phyloP scores from a whole-genome alignment of 371 early-diverging fungal species.

The Synchytrium microbalum region DNA sequence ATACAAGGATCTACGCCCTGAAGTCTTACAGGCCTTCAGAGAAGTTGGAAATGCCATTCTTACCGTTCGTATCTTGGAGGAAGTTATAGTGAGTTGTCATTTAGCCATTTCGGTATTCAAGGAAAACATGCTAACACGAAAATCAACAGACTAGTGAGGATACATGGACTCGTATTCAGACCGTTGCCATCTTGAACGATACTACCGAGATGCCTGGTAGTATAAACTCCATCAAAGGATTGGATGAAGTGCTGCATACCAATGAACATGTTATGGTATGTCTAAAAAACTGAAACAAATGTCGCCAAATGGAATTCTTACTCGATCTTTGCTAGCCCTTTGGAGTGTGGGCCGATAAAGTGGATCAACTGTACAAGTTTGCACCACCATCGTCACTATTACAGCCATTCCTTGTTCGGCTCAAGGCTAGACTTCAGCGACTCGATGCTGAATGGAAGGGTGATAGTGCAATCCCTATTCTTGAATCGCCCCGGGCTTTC shows the following conservation, averaged over 20 bases:
- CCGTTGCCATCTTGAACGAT: neutral
- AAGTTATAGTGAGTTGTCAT: constrained; percentile 21
- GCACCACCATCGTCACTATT: constrained; percentile 14
- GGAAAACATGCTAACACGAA: neutral
- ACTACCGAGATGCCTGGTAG: neutral
- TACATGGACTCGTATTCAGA: neutral
- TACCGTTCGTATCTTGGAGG: constrained; percentile 22
- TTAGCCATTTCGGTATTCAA: neutral
- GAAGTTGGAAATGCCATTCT: constrained; percentile 38
- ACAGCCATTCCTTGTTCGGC: constrained; percentile 14
- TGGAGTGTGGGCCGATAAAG: constrained; percentile 9
- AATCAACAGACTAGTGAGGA: neutral
- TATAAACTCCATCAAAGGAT: neutral
- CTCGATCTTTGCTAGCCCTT: constrained; percentile 7
- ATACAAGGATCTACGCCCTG: constrained; percentile 29
- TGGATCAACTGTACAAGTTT: constrained; percentile 6
- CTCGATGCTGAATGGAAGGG: constrained; percentile 21
- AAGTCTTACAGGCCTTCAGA: constrained; percentile 37
- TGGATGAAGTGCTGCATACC: neutral
- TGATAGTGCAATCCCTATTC: neutral
- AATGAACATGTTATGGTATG: constrained; percentile 14
- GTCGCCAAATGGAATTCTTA: neutral
- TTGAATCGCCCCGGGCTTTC: neutral
- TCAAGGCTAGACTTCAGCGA: constrained; percentile 11
- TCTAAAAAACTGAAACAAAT: constrained; percentile 5